phyloP scores from a whole-genome alignment of 768 basidiomycete genomes.

The Agaricus blazei region DNA sequence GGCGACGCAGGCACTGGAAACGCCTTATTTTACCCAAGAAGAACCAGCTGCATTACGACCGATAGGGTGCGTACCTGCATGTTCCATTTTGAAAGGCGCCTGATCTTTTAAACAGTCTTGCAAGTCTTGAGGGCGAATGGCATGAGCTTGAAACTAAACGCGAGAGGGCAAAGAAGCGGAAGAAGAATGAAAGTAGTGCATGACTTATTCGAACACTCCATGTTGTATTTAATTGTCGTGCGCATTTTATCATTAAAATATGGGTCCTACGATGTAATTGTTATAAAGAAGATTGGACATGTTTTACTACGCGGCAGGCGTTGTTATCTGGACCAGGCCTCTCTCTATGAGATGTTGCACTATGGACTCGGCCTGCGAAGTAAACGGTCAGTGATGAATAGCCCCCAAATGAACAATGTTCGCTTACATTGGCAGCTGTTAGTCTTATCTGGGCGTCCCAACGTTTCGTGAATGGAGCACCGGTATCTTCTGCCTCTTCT shows the following conservation, averaged over 20 bases:
- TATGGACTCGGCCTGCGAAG: constrained; percentile 72
- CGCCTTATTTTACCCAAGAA: constrained; percentile 83
- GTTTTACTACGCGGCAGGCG: constrained; percentile 17
- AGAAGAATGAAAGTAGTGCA: constrained; percentile 48
- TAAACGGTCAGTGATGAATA: background rate
- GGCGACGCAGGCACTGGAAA: constrained; percentile 74
- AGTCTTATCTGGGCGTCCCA: constrained; percentile 95
- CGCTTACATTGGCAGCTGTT: constrained; percentile 77
- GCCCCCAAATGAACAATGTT: constrained; percentile 7
- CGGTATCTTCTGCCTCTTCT: constrained; percentile 83
- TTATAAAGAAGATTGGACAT: constrained; percentile 5
- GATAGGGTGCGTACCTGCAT: constrained; percentile 55
- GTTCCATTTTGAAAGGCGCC: too few species aligned
- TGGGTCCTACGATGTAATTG: constrained; percentile 10
- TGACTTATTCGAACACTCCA: background rate
- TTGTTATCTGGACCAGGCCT: constrained; percentile 47
- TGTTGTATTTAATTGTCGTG: background rate
- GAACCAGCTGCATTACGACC: constrained; percentile 71
- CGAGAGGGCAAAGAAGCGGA: constrained; percentile 78
- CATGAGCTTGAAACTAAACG: constrained; percentile 96
- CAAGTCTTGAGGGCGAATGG: constrained; percentile 89
- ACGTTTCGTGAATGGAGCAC: constrained; percentile 84
- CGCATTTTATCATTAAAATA: constrained; percentile 10
- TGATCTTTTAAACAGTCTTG: constrained; percentile 44
- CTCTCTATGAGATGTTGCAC: constrained; percentile 78